Evolutionary conservation across 78 protist genomes (phyloP).

Genomic region (Dictyostelium capitatum): DNA sequence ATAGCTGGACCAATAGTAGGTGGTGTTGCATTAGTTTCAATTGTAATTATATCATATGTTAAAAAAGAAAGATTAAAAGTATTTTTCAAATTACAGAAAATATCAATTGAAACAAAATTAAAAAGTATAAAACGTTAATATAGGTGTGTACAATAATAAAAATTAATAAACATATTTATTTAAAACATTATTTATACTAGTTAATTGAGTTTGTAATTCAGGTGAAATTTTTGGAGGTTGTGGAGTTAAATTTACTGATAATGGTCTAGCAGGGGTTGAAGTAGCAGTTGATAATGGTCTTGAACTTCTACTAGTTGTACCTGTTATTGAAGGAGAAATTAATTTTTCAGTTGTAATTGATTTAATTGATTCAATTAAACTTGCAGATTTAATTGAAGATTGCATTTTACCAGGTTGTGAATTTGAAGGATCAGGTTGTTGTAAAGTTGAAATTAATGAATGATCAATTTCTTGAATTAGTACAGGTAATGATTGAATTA

Average conservation of each 20-base stretch:
- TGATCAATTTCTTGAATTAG: constrained; percentile 64
- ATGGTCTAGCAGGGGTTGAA: background rate
- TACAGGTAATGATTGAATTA: constrained; percentile 25
- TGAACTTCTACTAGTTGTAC: background rate
- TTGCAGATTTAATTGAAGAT: constrained; percentile 29
- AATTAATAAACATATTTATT: constrained; percentile 67
- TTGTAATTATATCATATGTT: background rate
- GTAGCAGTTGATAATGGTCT: background rate
- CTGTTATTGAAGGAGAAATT: background rate
- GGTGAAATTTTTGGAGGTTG: background rate
- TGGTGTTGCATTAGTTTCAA: background rate
- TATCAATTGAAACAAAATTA: background rate
- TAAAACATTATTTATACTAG: constrained; percentile 37
- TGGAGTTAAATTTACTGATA: background rate
- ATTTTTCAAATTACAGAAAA: background rate
- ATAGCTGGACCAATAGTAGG: background rate
- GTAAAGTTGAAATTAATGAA: constrained; percentile 53
- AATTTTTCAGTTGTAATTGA: constrained; percentile 10
- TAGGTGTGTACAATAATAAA: background rate
- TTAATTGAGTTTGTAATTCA: constrained; percentile 18
- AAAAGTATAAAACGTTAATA: background rate
- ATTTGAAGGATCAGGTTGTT: constrained; percentile 67
- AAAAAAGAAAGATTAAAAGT: background rate
- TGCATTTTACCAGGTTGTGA: constrained; percentile 57
- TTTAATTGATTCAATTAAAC: constrained; percentile 26